Conservation (phyloP, 257 asterid genomes). For the Solanum neorickii region DNA sequence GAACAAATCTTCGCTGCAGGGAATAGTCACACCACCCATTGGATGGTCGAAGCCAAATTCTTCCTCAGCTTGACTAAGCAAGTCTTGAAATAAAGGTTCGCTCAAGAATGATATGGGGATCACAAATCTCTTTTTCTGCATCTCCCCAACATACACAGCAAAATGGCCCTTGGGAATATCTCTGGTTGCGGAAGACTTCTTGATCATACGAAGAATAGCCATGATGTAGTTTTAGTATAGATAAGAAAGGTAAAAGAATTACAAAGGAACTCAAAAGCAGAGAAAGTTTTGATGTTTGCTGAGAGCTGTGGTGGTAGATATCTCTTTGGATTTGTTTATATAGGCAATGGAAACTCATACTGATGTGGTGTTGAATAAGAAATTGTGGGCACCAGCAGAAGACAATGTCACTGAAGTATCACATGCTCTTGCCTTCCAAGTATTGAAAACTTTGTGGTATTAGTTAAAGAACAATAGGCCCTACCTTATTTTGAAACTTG, state of each 20-base stretch:
- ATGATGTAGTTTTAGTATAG: not conserved
- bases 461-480: not conserved
- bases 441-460: not conserved
- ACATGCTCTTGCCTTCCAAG: not conserved
- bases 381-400: not conserved
- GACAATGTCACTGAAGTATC: not conserved
- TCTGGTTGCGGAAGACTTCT: not conserved
- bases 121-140: conserved; percentile 23
- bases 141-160: conserved; percentile 48
- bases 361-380: not conserved
- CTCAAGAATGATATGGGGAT: conserved; percentile 26
- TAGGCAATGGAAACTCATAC: not conserved
- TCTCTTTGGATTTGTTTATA: not conserved
- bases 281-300: not conserved
- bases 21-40: conserved; percentile 50
- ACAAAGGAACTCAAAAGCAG: not conserved
- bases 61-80: conserved; percentile 26
- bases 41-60: conserved; percentile 39
- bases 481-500: not conserved
- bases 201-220: not conserved
- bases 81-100: conserved; percentile 29
- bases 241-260: not conserved
- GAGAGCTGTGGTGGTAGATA: not conserved
- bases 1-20: conserved; percentile 28
- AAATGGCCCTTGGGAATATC: conserved; percentile 48